Evolutionary conservation across 2,329 filamentous ascomycete species (phyloP).

Genomic region (Fusarium compactum): DNA sequence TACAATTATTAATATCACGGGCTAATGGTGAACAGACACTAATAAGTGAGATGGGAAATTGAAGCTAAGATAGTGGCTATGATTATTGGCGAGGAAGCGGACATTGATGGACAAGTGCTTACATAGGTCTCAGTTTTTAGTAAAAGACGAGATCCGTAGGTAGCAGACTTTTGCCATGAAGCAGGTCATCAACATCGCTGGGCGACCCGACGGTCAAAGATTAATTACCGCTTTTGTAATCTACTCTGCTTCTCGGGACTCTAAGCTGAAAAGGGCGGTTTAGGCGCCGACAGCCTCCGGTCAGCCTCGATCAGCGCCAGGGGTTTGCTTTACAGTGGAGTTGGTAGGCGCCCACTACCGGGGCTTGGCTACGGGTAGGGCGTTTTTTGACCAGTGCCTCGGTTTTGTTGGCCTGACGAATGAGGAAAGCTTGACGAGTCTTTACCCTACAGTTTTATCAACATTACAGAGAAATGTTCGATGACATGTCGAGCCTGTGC

Average conservation of each 20-base stretch:
- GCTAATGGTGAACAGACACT: neutral
- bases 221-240: neutral
- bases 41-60: conserved; percentile 4
- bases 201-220: neutral
- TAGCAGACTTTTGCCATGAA: neutral
- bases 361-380: conserved; percentile 23
- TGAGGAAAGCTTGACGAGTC: neutral
- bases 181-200: neutral
- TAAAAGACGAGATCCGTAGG: neutral
- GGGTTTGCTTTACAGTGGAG: neutral
- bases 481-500: neutral
- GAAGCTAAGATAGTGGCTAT: conserved; percentile 2
- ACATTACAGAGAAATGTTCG: neutral
- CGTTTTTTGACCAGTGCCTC: conserved; percentile 1
- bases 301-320: conserved; percentile 5
- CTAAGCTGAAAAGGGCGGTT: neutral
- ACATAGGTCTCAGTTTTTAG: neutral
- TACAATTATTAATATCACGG: conserved; percentile 16
- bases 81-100: neutral
- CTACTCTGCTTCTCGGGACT: neutral
- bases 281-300: neutral
- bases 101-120: neutral
- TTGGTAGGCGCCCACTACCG: neutral
- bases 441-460: conserved; percentile 1
- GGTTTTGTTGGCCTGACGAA: neutral